Percentiles rank a stretch among this genome's conserved stretches.
phyloP scores from a whole-genome alignment of 2,329 filamentous ascomycete genomes.

The Xylariaceae sp. region DNA sequence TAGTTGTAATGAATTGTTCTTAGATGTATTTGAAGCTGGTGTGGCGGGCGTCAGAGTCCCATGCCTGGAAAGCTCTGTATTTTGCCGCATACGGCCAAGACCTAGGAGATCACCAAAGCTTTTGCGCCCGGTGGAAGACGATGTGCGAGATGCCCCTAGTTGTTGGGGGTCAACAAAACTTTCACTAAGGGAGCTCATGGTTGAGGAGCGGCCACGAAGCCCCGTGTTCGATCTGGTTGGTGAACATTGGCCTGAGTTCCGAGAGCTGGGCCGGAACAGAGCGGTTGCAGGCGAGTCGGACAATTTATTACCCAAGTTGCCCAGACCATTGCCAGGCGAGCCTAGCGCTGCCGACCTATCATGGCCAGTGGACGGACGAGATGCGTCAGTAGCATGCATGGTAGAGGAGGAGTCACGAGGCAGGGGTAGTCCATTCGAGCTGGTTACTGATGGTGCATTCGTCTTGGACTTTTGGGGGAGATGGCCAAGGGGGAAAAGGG shows the following conservation, averaged over 20 bases:
- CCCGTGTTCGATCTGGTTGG: conserved; percentile 57
- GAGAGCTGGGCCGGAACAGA: conserved; percentile 46
- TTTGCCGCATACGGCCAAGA: conserved; percentile 73
- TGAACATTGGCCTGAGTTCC: conserved; percentile 62
- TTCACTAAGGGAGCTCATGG: conserved; percentile 76
- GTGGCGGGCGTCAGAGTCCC: conserved; percentile 66
- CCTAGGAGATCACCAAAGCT: conserved; percentile 89
- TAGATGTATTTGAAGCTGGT: conserved; percentile 66
- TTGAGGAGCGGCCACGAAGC: conserved; percentile 77
- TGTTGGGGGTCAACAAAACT: conserved; percentile 65
- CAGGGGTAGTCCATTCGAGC: conserved; percentile 44
- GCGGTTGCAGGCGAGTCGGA: conserved; percentile 46
- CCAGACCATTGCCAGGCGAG: conserved; percentile 33
- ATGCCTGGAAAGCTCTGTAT: conserved; percentile 68
- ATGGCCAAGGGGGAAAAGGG: conserved; percentile 80
- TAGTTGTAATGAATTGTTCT: conserved; percentile 78
- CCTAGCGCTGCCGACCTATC: conserved; percentile 35
- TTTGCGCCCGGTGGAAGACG: conserved; percentile 84
- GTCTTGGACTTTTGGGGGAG: conserved; percentile 68
- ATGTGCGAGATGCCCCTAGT: conserved; percentile 67
- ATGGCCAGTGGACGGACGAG: conserved; percentile 28
- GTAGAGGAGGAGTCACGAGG: conserved; percentile 35
- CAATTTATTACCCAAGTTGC: conserved; percentile 33
- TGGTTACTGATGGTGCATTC: conserved; percentile 32
- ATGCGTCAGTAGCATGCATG: conserved; percentile 22